Conservation (phyloP, 495 filamentous ascomycete species). For the Xylaria curta region DNA sequence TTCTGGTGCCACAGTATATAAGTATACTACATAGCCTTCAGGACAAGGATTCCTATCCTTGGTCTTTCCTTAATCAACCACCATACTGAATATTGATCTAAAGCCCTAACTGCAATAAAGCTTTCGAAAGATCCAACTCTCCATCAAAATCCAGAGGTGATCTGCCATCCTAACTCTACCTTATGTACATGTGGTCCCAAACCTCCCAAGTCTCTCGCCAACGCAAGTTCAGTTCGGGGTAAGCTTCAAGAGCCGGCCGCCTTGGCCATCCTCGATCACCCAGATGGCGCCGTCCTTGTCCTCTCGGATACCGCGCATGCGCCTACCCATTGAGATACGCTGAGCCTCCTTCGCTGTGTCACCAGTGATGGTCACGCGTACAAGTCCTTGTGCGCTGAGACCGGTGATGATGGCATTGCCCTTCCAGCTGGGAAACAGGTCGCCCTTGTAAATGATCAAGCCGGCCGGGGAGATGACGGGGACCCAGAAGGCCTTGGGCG, state of each 20-base stretch:
- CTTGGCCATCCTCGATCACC: constrained; percentile 44
- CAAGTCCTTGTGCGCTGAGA: constrained; percentile 40
- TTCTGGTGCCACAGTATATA: too few relatives aligned
- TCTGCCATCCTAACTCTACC: constrained; percentile 25
- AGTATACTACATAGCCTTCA: too few relatives aligned
- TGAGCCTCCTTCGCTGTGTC: constrained; percentile 45
- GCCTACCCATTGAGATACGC: constrained; percentile 43
- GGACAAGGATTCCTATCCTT: too few relatives aligned
- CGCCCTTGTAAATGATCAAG: constrained; percentile 48
- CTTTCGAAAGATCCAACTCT: constrained; percentile 23
- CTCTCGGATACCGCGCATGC: constrained; percentile 45
- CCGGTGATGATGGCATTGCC: constrained; percentile 45
- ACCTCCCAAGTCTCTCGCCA: constrained; percentile 36
- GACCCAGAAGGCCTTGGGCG: constrained; percentile 47
- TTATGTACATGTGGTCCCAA: constrained; percentile 40
- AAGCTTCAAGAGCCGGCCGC: constrained; percentile 44
- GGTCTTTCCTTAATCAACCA: too few relatives aligned
- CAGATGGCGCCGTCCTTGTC: constrained; percentile 43
- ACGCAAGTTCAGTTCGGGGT: constrained; percentile 43
- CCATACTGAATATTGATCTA: too few relatives aligned
- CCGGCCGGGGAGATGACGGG: constrained; percentile 46
- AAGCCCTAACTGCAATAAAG: not conserved
- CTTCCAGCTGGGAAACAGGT: constrained; percentile 44
- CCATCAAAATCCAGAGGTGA: constrained; percentile 18
- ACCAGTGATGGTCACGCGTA: constrained; percentile 43